Base-by-base conservation (phyloP, 768 basidiomycete genomes). In the Lentinula sp. region DNA sequence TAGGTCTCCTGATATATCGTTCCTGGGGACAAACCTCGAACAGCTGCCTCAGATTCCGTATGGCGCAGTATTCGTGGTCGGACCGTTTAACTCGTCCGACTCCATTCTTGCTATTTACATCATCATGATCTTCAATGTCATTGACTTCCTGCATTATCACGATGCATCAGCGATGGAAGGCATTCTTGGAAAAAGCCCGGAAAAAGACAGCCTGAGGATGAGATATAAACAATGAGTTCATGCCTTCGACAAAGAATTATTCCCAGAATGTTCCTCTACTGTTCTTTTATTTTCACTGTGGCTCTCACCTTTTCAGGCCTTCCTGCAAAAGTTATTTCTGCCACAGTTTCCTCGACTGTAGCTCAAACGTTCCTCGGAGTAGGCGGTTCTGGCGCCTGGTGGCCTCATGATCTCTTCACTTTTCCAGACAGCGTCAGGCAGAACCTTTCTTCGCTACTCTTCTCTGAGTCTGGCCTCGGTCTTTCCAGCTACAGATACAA, bases 361-460 rank as follows among this genome's bases (percentile, higher is more conserved):
- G 63, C 63, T 32, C 70, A 71, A 52, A 64, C 63, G 2, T 65
- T 71, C 53, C 51, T 61, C 23, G 70, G 70, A 13, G 72, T 80
- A 56, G 78, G 78, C 0, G 78, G 78, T 7, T 77, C 76, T 15
- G 78, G 78, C 11, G 78, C 78, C 10, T 80, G 78, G 78, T 79
- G 78, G 78, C 76, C 76, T 15, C 71, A 71, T 50, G 78, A 80
- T 60, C 65, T 80, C 16, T 75, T 68, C 66, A 60, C 71, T 48
- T 80, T 76, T 64, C 78, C 78, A 0, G 74, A 75, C 37, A 64
- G 67, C 15, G 70, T 72, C n/a, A 70, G 75, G 23, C 73, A 78
- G 57, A 76, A 78, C 54, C 70, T 78, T 48, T 75, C 78, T 5
- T 61, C 71, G 8, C 69, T 79, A 18, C 70, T 80, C 40, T 78